These are phyloP conservation scores for Globomyces pollinis-pini DNA, from an alignment of 192 early-diverging fungal species.

Conservation along the genomic window DNA sequence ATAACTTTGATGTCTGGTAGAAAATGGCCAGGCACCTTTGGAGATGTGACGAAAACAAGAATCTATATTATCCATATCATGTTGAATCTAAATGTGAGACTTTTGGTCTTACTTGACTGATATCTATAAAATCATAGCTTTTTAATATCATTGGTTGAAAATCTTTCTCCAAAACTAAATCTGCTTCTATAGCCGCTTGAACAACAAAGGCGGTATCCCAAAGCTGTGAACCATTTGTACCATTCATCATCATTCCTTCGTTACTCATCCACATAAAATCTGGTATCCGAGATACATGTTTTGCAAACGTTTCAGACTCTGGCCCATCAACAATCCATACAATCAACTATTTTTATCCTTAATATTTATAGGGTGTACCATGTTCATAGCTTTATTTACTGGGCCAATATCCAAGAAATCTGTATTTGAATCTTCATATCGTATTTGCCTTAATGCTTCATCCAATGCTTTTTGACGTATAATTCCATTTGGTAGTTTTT, in stretches of 20 bases:
- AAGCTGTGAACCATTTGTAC: conserved; percentile 93
- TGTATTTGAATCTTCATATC: conserved; percentile 85
- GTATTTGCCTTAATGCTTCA: conserved; percentile 72
- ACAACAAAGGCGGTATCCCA: conserved; percentile 91
- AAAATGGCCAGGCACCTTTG: conserved; percentile 96
- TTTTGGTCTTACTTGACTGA: conserved; percentile 25
- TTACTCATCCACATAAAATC: conserved; percentile 92
- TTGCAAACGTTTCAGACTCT: conserved; percentile 69
- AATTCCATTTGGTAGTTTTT: conserved; percentile 51
- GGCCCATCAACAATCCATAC: conserved; percentile 77
- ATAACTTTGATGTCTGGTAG: conserved; percentile 85
- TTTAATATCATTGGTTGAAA: conserved; percentile 61
- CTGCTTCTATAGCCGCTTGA: conserved; percentile 74
- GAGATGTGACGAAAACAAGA: conserved; percentile 73
- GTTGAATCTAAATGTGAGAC: conserved; percentile 58
- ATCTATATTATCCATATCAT: conserved; percentile 57
- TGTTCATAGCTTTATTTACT: conserved; percentile 90
- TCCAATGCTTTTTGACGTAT: conserved; percentile 63
- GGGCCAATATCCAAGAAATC: conserved; percentile 85
- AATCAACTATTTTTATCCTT: too few relatives aligned
- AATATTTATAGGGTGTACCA: too few relatives aligned
- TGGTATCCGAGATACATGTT: conserved; percentile 58
- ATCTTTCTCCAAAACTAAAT: conserved; percentile 58
- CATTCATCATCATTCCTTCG: conserved; percentile 89
- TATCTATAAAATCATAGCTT: conserved; percentile 78